phyloP scores from a whole-genome alignment of 1,284 basidiomycete species.

The Lignosus rhinocerotis region DNA sequence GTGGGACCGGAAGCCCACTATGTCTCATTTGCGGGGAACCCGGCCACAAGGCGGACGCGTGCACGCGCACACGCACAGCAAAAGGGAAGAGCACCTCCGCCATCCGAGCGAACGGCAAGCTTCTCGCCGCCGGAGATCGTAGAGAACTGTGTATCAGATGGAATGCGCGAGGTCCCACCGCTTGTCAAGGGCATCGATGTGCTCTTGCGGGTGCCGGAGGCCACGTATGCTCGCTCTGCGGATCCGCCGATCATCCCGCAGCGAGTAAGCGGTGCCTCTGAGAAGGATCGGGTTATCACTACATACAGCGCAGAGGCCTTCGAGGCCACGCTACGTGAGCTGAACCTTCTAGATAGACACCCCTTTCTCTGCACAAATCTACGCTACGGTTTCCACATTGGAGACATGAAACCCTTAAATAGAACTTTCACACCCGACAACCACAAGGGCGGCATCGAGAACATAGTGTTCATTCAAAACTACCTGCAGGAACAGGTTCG shows the following conservation, averaged over 20 bases:
- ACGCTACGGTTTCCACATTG: conserved; percentile 36
- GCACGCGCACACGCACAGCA: neutral
- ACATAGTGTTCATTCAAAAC: conserved; percentile 24
- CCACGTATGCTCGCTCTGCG: conserved; percentile 3
- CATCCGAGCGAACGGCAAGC: neutral
- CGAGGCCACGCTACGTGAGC: conserved; percentile 10
- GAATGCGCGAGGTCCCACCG: neutral
- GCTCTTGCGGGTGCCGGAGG: neutral
- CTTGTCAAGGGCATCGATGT: neutral
- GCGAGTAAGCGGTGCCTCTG: conserved; percentile 9
- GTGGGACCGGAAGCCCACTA: neutral
- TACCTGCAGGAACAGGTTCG: conserved; percentile 34
- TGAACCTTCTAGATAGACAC: conserved; percentile 26
- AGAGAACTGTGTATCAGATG: neutral
- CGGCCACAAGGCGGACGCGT: neutral
- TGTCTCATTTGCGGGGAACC: neutral
- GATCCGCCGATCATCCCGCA: conserved; percentile 14
- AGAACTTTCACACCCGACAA: conserved; percentile 32
- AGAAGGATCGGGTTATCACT: conserved; percentile 9
- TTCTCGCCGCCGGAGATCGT: neutral
- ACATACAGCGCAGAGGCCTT: conserved; percentile 25
- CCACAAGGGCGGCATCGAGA: conserved; percentile 24
- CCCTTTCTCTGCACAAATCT: conserved; percentile 33
- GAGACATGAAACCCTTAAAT: conserved; percentile 29
- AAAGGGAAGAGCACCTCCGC: neutral